Base-by-base conservation (phyloP, 2,329 filamentous ascomycete species). In the Colletotrichum sp. region DNA sequence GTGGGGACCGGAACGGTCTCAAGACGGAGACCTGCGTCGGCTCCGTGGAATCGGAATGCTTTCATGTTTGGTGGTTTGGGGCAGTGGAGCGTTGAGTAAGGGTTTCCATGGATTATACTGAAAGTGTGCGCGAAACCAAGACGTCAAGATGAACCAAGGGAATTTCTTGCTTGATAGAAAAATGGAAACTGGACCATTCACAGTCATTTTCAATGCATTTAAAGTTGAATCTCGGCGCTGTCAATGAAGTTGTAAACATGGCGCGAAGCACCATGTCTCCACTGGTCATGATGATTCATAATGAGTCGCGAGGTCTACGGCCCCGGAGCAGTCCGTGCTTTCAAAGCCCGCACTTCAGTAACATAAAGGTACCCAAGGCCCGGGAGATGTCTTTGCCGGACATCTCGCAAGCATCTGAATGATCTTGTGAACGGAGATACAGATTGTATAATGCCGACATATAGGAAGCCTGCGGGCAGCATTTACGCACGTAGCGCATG, bases 41-140 rank as follows among this genome's bases (percentile, higher is more conserved):
- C n/a, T 55, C 72, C 65, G 54, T 51, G 59, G 21, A 75, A 72
- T 16, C 62, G 72, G 6, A 66, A 72, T 18, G 43, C 69, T 58
- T 66, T 72, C 59, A 75, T 69, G 7, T 57, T 27, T 18, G 15
- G n/a, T n/a, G 43, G 9, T 13, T 47, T 2, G 43, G n/a, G n/a
- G n/a, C n/a, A n/a, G n/a, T 47, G 43, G 43, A 47, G 6, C n/a
- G n/a, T n/a, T n/a, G n/a, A n/a, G n/a, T n/a, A n/a, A n/a, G n/a
- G n/a, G n/a, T n/a, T n/a, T n/a, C n/a, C n/a, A n/a, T n/a, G n/a
- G n/a, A n/a, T n/a, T n/a, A n/a, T n/a, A n/a, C n/a, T n/a, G n/a
- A n/a, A n/a, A n/a, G n/a, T n/a, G n/a, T n/a, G n/a, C n/a, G n/a
- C n/a, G n/a, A n/a, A n/a, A n/a, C n/a, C n/a, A n/a, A n/a, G n/a